Evolutionary conservation across 495 filamentous ascomycete species (phyloP), one percentile per base, ranked within the genome.

Genomic region (Cercophora newfieldiana): DNA sequence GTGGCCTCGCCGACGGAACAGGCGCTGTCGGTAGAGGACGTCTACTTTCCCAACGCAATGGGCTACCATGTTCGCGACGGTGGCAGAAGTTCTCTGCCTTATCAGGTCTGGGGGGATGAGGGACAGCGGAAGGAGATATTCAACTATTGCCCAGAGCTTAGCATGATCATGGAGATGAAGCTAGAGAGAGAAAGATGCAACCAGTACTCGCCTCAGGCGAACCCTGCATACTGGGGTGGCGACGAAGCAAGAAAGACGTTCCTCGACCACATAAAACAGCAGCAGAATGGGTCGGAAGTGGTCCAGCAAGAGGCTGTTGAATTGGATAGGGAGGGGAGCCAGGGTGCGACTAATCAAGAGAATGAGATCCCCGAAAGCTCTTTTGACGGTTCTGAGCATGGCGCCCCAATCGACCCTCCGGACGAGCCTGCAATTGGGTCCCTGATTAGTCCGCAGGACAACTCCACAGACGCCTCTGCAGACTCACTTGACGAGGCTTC

Each of bases 161-260:
- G 72, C 59, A 71, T 83, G 74, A 81, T 83, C 48, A 75, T 83
- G 78, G 71, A 75, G 8, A 83, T 83, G 81, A 82, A 78, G 67
- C 68, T 85, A 3, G 80, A 81, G 69, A 69, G 74, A 25, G 79
- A 82, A 68, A 72, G 79, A 24, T 83, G 81, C 63, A 55, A 51
- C 1, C 77, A 70, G 5, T 74, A 75, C 54, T 67, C 72, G 12
- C 30, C 19, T 0, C 29, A 37, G 16, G 47, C 33, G 37, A 30
- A 24, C 54, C 54, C 22, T 1, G 22, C 26, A 1, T 30, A 6
- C 6, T 7, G 6, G 54, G 6, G 2, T 8, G 22, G 18, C 8
- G 54, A 57, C 54, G 54, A 57, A n/a, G 24, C 18, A n/a, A 57
- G 26, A n/a, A 57, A 57, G 54, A 18, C 26, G 25, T 57, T 26